A percentile compares a stretch with the other conserved stretches of the same genome.
phyloP scores from a whole-genome alignment of 306 rosid genomes.

The Quercus bicolor region DNA sequence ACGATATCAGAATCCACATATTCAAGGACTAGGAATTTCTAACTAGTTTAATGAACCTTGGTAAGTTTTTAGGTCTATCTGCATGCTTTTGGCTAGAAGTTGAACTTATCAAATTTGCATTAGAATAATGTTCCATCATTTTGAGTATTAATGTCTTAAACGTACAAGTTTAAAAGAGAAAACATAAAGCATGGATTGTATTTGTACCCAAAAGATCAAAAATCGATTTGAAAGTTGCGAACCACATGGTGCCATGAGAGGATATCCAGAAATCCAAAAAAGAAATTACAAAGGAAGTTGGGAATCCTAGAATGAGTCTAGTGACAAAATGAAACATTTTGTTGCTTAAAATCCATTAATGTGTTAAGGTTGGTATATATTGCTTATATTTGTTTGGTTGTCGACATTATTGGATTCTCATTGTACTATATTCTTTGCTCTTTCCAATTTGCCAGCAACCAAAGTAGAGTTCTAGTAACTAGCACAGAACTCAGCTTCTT shows the following conservation, averaged over 20 bases:
- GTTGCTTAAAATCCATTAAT: neutral
- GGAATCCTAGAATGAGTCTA: no score
- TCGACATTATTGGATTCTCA: neutral
- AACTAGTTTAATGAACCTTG: neutral
- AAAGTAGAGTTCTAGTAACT: neutral
- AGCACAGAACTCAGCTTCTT: neutral
- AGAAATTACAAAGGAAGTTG: neutral
- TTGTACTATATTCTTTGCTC: neutral
- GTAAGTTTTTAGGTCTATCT: neutral
- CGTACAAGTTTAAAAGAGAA: neutral
- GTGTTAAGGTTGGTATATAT: neutral
- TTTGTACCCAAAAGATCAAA: neutral
- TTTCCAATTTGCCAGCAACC: neutral
- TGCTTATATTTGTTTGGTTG: neutral
- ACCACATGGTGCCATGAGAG: neutral
- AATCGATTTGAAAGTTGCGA: neutral
- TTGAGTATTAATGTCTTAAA: neutral
- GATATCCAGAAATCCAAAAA: neutral
- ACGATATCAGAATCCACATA: conserved; percentile 4
- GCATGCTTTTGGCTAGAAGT: no score
- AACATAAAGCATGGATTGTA: neutral
- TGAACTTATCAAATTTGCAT: no score
- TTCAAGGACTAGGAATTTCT: neutral
- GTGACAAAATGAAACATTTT: neutral
- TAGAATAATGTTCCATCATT: no score